Percentiles rank a stretch among this genome's conserved stretches.
These are phyloP conservation scores for Fonsecaea nubica DNA, from an alignment of 2,329 filamentous ascomycete species.

Conservation along the genomic window DNA sequence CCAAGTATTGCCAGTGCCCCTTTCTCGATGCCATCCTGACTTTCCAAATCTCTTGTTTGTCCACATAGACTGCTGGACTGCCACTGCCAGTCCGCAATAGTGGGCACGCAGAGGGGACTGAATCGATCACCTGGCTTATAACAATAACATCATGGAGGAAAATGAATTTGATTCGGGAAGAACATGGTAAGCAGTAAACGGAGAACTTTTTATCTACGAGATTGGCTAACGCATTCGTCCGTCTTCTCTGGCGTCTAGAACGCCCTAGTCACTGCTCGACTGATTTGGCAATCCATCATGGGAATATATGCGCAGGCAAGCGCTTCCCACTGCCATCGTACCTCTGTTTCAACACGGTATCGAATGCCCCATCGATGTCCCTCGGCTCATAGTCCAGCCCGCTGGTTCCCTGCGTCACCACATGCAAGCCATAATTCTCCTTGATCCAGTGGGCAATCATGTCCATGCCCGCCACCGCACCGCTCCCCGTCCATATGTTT, in stretches of 20 bases:
- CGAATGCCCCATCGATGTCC: conserved; percentile 41
- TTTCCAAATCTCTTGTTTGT: too few species aligned
- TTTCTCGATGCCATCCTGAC: not conserved
- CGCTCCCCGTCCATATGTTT: conserved; percentile 57
- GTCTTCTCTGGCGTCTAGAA: not conserved
- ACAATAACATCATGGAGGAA: not conserved
- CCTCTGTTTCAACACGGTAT: conserved; percentile 24
- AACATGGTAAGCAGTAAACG: not conserved
- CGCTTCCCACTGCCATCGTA: conserved; percentile 18
- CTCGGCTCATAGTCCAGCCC: conserved; percentile 49
- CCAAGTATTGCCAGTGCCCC: not conserved
- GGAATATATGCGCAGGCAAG: conserved; percentile 20
- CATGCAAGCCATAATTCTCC: conserved; percentile 43
- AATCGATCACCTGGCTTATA: not conserved
- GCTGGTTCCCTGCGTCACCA: conserved; percentile 18
- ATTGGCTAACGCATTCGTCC: not conserved
- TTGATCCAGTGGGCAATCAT: conserved; percentile 52
- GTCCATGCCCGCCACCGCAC: conserved; percentile 56
- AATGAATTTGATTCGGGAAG: not conserved
- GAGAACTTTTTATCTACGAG: not conserved
- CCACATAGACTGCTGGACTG: too few species aligned
- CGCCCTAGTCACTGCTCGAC: not conserved
- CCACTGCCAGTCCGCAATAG: not conserved
- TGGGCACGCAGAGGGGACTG: not conserved
- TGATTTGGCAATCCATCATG: not conserved